Conservation (phyloP, 2,329 filamentous ascomycete genomes). For the Coniochaeta prunicola region DNA sequence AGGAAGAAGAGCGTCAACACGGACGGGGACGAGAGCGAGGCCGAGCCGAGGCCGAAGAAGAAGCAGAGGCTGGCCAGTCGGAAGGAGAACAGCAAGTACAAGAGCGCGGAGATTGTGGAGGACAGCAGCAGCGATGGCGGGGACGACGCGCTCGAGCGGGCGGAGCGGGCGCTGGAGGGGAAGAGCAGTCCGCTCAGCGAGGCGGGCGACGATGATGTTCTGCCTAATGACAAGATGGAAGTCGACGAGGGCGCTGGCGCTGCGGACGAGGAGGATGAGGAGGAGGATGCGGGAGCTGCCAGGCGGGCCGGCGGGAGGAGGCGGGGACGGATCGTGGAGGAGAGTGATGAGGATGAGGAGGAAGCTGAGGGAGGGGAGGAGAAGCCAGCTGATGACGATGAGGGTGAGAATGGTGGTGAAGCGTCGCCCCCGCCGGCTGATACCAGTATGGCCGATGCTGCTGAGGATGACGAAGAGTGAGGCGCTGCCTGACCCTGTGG, state of each 20-base stretch:
- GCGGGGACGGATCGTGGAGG: constrained; percentile 42
- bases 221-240: constrained; percentile 40
- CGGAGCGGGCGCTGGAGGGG: constrained; percentile 19
- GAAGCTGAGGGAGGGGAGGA: constrained; percentile 20
- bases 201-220: constrained; percentile 17
- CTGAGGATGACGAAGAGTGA: constrained; percentile 6
- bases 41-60: constrained; percentile 49
- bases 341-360: constrained; percentile 49
- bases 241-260: constrained; percentile 31
- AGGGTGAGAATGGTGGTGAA: background rate
- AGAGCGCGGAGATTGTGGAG: constrained; percentile 77
- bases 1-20: constrained; percentile 54
- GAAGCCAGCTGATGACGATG: constrained; percentile 10
- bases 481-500: background rate
- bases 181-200: constrained; percentile 28
- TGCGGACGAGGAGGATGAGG: constrained; percentile 38
- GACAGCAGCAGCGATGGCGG: constrained; percentile 53
- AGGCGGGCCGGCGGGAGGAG: constrained; percentile 35
- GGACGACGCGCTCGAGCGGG: constrained; percentile 23
- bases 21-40: constrained; percentile 39
- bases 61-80: constrained; percentile 47
- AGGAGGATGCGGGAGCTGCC: constrained; percentile 36
- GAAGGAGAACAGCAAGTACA: constrained; percentile 62
- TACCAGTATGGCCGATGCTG: constrained; percentile 24
- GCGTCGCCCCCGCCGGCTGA: constrained; percentile 9